Conservation (phyloP, 805 yeast genomes). For the Hanseniaspora meyeri region DNA sequence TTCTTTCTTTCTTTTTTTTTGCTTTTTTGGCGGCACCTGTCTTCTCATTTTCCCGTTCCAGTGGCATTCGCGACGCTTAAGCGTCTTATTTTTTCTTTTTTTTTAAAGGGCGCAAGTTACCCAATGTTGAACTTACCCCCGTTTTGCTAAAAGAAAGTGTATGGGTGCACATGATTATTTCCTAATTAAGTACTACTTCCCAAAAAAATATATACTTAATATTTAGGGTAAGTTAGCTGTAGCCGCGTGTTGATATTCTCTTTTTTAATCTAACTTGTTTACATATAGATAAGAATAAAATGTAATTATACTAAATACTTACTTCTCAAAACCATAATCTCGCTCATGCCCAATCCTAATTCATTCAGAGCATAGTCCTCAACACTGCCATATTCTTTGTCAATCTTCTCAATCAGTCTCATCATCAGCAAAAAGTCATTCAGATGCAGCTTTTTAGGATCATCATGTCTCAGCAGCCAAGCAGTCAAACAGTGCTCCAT, state of each 20-base stretch:
- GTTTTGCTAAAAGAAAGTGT: too few relatives aligned
- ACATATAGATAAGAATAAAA: neutral
- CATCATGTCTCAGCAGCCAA: constrained; percentile 31
- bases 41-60: neutral
- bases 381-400: constrained; percentile 43
- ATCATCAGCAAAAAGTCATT: constrained; percentile 61
- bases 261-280: too few relatives aligned
- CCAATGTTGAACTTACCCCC: neutral
- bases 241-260: too few relatives aligned
- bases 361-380: constrained; percentile 34
- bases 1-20: neutral
- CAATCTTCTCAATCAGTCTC: constrained; percentile 43
- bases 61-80: neutral
- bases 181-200: neutral
- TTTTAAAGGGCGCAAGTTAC: neutral
- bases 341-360: constrained; percentile 36
- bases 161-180: too few relatives aligned
- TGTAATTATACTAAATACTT: constrained; percentile 23
- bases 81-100: too few relatives aligned
- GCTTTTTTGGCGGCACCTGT: neutral
- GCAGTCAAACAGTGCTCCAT: constrained; percentile 69
- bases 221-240: too few relatives aligned
- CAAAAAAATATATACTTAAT: too few relatives aligned
- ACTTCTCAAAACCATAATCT: constrained; percentile 30
- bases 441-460: neutral